A percentile compares a stretch with the other conserved stretches of the same genome.
These are phyloP conservation scores for Quercus aquifolioides DNA, from an alignment of 306 rosid genomes.

Conservation along the genomic window DNA sequence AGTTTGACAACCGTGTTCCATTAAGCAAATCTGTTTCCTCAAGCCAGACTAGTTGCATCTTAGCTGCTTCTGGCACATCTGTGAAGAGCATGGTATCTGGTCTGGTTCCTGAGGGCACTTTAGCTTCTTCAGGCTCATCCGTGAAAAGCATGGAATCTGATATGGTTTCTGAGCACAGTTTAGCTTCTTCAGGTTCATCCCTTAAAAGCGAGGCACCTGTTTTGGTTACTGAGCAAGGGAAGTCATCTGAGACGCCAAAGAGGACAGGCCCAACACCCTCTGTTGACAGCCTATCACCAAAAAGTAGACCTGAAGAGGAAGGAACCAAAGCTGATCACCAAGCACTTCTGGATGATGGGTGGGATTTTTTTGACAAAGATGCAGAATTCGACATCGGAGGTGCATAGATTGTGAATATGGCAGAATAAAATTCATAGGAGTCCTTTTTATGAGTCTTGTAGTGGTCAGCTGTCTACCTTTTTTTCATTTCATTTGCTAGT, in stretches of 20 bases:
- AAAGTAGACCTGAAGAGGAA: slow-evolving; percentile 22
- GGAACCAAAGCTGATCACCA: slow-evolving; percentile 26
- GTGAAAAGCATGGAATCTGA: slow-evolving; percentile 22
- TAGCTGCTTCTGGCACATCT: slow-evolving; percentile 55
- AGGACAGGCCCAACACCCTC: slow-evolving; percentile 26
- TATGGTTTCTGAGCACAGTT: slow-evolving; percentile 25
- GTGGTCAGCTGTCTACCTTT: background rate
- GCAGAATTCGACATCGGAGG: slow-evolving; percentile 13
- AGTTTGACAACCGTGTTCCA: slow-evolving; percentile 81
- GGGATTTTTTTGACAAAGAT: slow-evolving; percentile 60
- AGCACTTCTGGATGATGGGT: slow-evolving; percentile 62
- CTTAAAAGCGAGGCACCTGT: slow-evolving; percentile 23
- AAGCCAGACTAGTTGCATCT: slow-evolving; percentile 76
- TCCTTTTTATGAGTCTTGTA: background rate
- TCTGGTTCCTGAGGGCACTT: slow-evolving; percentile 6
- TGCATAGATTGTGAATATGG: slow-evolving; percentile 17
- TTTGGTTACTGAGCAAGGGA: slow-evolving; percentile 35
- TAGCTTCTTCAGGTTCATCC: slow-evolving; percentile 52
- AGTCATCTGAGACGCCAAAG: slow-evolving; percentile 24
- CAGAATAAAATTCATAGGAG: slow-evolving; percentile 11
- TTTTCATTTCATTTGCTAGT: background rate
- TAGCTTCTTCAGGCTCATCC: slow-evolving; percentile 54
- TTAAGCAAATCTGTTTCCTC: slow-evolving; percentile 81
- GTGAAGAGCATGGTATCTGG: slow-evolving; percentile 20
- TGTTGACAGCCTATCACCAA: slow-evolving; percentile 19